Conservation (phyloP, 225 moss, liverwort and hornwort genomes). For the Polytrichum commune region DNA sequence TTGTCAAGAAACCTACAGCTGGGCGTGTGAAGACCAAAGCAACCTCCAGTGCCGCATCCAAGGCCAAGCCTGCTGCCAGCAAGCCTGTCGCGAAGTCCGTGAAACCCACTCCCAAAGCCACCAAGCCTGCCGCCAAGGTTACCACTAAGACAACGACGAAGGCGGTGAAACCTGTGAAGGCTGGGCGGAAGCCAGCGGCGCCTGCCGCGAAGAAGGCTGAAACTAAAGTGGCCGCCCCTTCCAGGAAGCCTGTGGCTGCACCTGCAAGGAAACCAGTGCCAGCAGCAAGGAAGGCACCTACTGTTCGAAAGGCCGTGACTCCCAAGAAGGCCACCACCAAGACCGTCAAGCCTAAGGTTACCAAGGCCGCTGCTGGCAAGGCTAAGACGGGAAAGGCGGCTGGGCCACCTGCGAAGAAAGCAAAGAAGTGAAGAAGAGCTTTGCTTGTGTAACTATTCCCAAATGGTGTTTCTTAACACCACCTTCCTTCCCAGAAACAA, state of each 20-base stretch:
- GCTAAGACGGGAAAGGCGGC: conserved; percentile 36
- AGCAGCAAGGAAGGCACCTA: conserved; percentile 38
- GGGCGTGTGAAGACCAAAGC: conserved; percentile 44
- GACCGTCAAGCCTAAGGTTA: conserved; percentile 15
- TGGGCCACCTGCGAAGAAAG: conserved; percentile 46
- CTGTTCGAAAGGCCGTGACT: conserved; percentile 19
- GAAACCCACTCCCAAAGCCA: conserved; percentile 14
- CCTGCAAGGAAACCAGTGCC: conserved; percentile 23
- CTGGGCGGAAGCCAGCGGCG: conserved; percentile 9
- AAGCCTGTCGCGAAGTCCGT: conserved; percentile 30
- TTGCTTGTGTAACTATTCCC: background rate
- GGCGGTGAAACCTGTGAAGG: conserved; percentile 10
- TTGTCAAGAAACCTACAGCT: conserved; percentile 53
- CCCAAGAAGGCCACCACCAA: conserved; percentile 26
- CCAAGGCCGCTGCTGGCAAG: conserved; percentile 30
- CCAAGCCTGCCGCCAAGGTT: conserved; percentile 6
- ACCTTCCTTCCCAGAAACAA: conserved; percentile 1
- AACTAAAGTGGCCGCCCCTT: conserved; percentile 7
- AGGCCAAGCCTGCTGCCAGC: conserved; percentile 14
- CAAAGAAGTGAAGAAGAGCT: conserved; percentile 29
- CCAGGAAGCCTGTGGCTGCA: conserved; percentile 27
- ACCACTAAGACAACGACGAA: conserved; percentile 18
- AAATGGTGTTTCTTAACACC: conserved; percentile 16
- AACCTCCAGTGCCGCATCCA: conserved; percentile 26
- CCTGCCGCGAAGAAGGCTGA: conserved; percentile 23